phyloP scores from a whole-genome alignment of 169 alveolate species.

The Eimeria praecox region DNA sequence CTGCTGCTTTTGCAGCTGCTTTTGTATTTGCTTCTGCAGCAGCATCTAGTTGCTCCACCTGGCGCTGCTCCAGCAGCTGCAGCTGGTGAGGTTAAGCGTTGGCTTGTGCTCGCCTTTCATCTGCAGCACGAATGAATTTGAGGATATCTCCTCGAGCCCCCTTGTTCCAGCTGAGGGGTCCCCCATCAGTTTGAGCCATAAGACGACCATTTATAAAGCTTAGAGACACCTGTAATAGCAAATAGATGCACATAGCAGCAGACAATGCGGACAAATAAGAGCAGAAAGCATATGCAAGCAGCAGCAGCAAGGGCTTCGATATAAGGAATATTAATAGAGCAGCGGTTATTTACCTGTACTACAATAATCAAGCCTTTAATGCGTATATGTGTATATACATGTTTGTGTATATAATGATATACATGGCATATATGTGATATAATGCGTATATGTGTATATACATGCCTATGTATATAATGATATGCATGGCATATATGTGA shows the following conservation, averaged over 20 bases:
- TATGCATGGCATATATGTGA: too few relatives aligned
- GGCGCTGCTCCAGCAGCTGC: neutral
- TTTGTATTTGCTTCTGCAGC: neutral
- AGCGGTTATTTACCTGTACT: neutral
- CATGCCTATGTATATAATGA: neutral
- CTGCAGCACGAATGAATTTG: conserved; percentile 34
- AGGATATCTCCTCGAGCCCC: conserved; percentile 65
- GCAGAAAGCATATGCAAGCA: neutral
- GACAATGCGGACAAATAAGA: neutral
- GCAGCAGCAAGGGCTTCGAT: neutral
- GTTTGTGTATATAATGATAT: too few relatives aligned
- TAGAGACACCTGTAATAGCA: conserved; percentile 37
- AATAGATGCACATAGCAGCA: neutral
- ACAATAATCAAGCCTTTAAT: too few relatives aligned
- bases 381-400: too few relatives aligned
- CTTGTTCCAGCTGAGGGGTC: conserved; percentile 44
- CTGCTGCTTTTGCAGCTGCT: too few relatives aligned
- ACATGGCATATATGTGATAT: too few relatives aligned
- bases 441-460: neutral
- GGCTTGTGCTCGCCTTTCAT: conserved; percentile 35
- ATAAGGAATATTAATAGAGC: neutral
- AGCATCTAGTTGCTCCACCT: neutral
- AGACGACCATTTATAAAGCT: conserved; percentile 51
- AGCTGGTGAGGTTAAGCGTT: neutral
- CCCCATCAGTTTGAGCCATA: conserved; percentile 49